Conservation (phyloP, 2,329 filamentous ascomycete genomes). For the Chaetothyriales sp. region DNA sequence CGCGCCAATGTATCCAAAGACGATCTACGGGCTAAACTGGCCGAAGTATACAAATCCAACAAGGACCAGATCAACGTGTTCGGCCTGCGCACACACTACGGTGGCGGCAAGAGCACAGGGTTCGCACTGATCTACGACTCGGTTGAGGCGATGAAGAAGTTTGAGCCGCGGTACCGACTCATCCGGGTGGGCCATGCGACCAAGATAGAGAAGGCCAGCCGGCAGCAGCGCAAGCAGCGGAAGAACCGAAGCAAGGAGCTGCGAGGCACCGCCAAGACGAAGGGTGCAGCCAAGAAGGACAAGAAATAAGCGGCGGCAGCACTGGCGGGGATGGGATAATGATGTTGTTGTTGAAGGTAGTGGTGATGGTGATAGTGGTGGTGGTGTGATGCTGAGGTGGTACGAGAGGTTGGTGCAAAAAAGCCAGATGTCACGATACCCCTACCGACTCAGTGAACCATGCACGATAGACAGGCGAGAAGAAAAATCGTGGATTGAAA, state of each 20-base stretch:
- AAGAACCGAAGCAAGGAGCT: conserved; percentile 99
- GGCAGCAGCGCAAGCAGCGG: conserved; percentile 99
- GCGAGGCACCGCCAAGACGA: conserved; percentile 94
- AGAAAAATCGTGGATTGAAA: no score
- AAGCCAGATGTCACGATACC: no score
- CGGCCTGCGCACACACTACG: conserved; percentile 95
- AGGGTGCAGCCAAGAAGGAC: conserved; percentile 86
- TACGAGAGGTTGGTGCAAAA: conserved; percentile 4
- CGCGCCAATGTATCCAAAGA: conserved; percentile 98
- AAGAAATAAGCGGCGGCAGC: conserved; percentile 58
- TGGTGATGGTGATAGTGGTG: conserved; percentile 12
- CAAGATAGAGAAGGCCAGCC: conserved; percentile 94
- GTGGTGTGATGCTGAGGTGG: conserved; percentile 2
- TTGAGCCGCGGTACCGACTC: conserved; percentile 96
- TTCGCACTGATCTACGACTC: conserved; percentile 99
- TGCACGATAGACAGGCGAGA: no score
- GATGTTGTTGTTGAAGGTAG: conserved; percentile 13
- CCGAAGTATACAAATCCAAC: conserved; percentile 92
- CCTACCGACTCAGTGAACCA: no score
- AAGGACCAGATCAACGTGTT: conserved; percentile 98
- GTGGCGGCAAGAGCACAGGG: conserved; percentile 98
- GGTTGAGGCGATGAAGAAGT: conserved; percentile 97
- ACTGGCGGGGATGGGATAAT: conserved; percentile 1
- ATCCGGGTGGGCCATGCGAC: conserved; percentile 80
- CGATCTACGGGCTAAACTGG: conserved; percentile 90